A percentile compares a stretch with the other conserved stretches of the same genome.
Conservation (phyloP, 192 early-diverging fungal species). For the Oehlia diaphana region DNA sequence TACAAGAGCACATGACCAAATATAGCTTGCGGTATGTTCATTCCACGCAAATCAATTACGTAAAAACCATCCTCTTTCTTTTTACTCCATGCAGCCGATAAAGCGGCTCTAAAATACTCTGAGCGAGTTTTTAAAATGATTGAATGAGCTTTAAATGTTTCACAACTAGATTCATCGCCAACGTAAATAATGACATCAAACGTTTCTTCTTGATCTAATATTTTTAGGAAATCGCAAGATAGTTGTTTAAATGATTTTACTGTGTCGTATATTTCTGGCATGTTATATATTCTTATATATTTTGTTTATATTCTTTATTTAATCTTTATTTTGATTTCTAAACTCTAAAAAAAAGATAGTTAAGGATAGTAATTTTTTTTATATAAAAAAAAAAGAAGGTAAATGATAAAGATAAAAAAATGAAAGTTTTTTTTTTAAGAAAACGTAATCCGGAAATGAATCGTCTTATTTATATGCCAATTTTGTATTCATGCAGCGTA, state of each 20-base stretch:
- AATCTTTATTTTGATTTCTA: not conserved
- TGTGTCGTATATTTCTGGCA: slow-evolving; percentile 12
- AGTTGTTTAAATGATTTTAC: slow-evolving; percentile 14
- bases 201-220: slow-evolving; percentile 20
- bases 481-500: not conserved
- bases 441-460: not conserved
- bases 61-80: slow-evolving; percentile 15
- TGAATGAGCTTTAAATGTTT: slow-evolving; percentile 13
- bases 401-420: not conserved
- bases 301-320: not conserved
- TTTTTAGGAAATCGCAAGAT: slow-evolving; percentile 2
- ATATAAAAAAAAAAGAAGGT: not conserved
- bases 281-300: not conserved
- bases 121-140: slow-evolving; percentile 22
- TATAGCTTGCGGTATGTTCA: not conserved
- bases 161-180: not conserved
- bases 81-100: slow-evolving; percentile 13
- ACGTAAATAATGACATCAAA: slow-evolving; percentile 17
- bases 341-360: not conserved
- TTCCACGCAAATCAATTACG: slow-evolving; percentile 11
- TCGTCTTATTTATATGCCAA: not conserved
- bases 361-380: not conserved
- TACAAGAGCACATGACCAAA: slow-evolving; percentile 7
- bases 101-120: slow-evolving; percentile 21
- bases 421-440: not conserved